Evolutionary conservation across 805 yeast species (phyloP).

Genomic region (Wickerhamomyces mucosus): DNA sequence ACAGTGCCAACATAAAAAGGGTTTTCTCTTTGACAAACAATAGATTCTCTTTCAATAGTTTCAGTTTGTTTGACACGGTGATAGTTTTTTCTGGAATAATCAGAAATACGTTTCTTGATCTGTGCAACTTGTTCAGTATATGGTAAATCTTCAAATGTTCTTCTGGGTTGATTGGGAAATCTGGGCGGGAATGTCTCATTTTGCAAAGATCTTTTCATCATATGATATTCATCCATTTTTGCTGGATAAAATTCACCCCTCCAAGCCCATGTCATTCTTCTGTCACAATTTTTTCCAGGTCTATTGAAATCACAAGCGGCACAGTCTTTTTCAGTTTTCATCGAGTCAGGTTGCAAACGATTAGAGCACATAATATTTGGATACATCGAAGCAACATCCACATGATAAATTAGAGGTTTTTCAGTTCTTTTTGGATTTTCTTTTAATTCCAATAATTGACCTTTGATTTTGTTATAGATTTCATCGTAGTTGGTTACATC

Average conservation of each 20-base stretch:
- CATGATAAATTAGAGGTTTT: slow-evolving; percentile 85
- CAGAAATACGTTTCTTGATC: slow-evolving; percentile 70
- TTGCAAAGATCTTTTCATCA: slow-evolving; percentile 78
- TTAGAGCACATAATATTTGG: slow-evolving; percentile 98
- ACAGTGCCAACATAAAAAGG: slow-evolving; percentile 96
- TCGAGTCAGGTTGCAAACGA: slow-evolving; percentile 95
- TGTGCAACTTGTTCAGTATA: slow-evolving; percentile 68
- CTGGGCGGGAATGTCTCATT: slow-evolving; percentile 67
- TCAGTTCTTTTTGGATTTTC: slow-evolving; percentile 59
- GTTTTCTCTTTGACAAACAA: slow-evolving; percentile 94
- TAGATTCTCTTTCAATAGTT: slow-evolving; percentile 82
- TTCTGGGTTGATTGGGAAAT: slow-evolving; percentile 43
- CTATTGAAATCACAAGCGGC: slow-evolving; percentile 96
- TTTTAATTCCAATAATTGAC: slow-evolving; percentile 48
- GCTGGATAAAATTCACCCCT: slow-evolving; percentile 95
- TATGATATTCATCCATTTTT: slow-evolving; percentile 79
- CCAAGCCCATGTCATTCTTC: slow-evolving; percentile 95
- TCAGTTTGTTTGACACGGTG: slow-evolving; percentile 74
- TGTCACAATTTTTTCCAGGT: slow-evolving; percentile 89
- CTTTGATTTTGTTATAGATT: slow-evolving; percentile 48
- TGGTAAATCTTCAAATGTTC: slow-evolving; percentile 68
- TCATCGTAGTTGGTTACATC: slow-evolving; percentile 79
- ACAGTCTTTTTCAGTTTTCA: slow-evolving; percentile 90
- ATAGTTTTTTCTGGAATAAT: slow-evolving; percentile 78
- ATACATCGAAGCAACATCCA: slow-evolving; percentile 98